Evolutionary conservation across 2,329 filamentous ascomycete species (phyloP).

Genomic region (Fusarium mexicanum): DNA sequence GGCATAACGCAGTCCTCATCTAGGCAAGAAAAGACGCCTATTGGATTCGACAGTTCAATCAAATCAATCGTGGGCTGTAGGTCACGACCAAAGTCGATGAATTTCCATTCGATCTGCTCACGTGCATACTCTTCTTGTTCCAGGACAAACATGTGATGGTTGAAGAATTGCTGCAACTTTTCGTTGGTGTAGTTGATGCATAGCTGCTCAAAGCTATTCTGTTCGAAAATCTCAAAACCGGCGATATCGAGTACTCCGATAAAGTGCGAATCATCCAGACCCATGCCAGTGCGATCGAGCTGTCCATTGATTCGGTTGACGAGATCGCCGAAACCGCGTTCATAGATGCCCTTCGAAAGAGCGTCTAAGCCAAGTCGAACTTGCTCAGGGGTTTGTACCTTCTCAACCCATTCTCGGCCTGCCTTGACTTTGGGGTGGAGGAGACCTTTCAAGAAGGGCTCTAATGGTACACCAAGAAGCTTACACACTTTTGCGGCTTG

Average conservation of each 20-base stretch:
- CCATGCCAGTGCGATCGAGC: conserved; percentile 85
- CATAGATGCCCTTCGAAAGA: conserved; percentile 95
- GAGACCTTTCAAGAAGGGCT: conserved; percentile 87
- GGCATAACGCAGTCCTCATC: conserved; percentile 99
- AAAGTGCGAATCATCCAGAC: conserved; percentile 89
- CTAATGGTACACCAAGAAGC: conserved; percentile 83
- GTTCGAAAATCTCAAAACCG: conserved; percentile 97
- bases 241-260: conserved; percentile 99
- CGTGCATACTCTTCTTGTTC: conserved; percentile 98
- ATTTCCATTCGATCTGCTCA: conserved; percentile 99
- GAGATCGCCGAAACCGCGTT: conserved; percentile 92
- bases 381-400: conserved; percentile 96
- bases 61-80: conserved; percentile 97
- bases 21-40: conserved; percentile 97
- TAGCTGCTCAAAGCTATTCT: conserved; percentile 98
- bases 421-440: conserved; percentile 95
- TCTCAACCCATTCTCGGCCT: conserved; percentile 97
- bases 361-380: conserved; percentile 91
- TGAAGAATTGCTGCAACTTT: conserved; percentile 99
- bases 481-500: conserved; percentile 83
- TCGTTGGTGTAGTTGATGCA: conserved; percentile 99
- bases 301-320: conserved; percentile 92
- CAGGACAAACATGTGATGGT: conserved; percentile 99
- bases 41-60: conserved; percentile 95
- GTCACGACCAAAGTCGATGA: conserved; percentile 98